Conservation (phyloP, 1,284 basidiomycete species). For the Cyathus pygmaeus region DNA sequence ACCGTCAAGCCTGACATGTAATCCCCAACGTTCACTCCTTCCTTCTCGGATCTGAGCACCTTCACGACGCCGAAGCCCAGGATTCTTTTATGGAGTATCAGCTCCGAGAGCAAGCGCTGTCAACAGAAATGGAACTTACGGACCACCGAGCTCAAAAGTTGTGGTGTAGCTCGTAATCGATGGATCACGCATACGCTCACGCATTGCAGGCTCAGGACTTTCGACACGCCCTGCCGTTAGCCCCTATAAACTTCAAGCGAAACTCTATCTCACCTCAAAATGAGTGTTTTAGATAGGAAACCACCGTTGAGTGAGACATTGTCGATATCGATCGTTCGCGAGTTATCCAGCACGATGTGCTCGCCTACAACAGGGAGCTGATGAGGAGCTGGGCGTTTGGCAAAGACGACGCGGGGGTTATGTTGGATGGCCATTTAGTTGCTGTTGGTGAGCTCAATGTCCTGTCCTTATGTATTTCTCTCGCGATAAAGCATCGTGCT, state of each 20-base stretch:
- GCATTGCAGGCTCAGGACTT: slow-evolving; percentile 19
- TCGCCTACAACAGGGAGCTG: slow-evolving; percentile 29
- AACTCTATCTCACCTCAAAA: slow-evolving; percentile 21
- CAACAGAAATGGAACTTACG: neutral
- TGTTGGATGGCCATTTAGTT: neutral
- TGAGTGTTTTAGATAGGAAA: slow-evolving; percentile 55
- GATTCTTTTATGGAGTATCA: slow-evolving; percentile 12
- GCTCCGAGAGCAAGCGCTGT: neutral
- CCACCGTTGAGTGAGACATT: slow-evolving; percentile 55
- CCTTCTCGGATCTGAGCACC: slow-evolving; percentile 12
- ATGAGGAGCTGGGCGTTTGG: slow-evolving; percentile 7
- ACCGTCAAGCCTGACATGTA: slow-evolving; percentile 26
- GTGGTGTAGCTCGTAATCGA: slow-evolving; percentile 22
- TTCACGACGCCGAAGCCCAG: slow-evolving; percentile 27
- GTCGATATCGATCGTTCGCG: slow-evolving; percentile 56
- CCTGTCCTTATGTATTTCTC: no score
- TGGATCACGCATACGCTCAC: slow-evolving; percentile 29
- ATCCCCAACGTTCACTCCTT: slow-evolving; percentile 8
- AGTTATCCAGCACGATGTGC: slow-evolving; percentile 51
- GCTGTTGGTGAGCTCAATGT: neutral
- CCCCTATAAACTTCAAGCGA: neutral
- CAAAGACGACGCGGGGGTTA: slow-evolving; percentile 16
- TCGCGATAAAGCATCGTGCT: no score
- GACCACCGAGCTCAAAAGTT: slow-evolving; percentile 1
- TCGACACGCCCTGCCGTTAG: no score